These are phyloP conservation scores for Wickerhamomyces sp. DNA, from an alignment of 1,139 yeast genomes.

Conservation along the genomic window DNA sequence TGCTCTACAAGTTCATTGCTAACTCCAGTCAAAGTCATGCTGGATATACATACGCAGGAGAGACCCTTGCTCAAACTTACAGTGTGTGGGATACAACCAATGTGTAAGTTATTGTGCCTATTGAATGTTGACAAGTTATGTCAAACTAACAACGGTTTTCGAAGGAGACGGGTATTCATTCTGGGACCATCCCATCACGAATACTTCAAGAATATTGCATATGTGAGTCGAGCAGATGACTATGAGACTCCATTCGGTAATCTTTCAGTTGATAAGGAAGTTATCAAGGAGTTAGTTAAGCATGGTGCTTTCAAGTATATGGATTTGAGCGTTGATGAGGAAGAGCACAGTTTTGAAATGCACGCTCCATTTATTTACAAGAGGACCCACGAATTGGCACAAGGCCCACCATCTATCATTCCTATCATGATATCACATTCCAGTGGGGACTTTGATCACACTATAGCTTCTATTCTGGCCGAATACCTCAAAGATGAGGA, in stretches of 20 bases:
- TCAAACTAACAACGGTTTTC: slow-evolving; percentile 7
- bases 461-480: slow-evolving; percentile 43
- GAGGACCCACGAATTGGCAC: slow-evolving; percentile 33
- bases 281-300: slow-evolving; percentile 32
- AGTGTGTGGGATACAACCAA: slow-evolving; percentile 58
- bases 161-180: slow-evolving; percentile 60
- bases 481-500: slow-evolving; percentile 51
- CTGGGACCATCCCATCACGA: slow-evolving; percentile 94
- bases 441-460: slow-evolving; percentile 38
- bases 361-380: slow-evolving; percentile 74
- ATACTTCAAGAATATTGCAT: slow-evolving; percentile 61
- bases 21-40: slow-evolving; percentile 64
- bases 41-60: slow-evolving; percentile 82
- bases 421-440: slow-evolving; percentile 80
- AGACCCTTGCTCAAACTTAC: slow-evolving; percentile 73
- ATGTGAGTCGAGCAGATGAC: slow-evolving; percentile 45
- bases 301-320: slow-evolving; percentile 46
- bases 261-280: slow-evolving; percentile 56
- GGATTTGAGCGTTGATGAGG: slow-evolving; percentile 61
- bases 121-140: neutral
- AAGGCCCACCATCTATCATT: slow-evolving; percentile 49
- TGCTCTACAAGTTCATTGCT: slow-evolving; percentile 2
- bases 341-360: slow-evolving; percentile 95
- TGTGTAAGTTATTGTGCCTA: slow-evolving; percentile 25
- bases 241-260: slow-evolving; percentile 84